A percentile compares a stretch with the other conserved stretches of the same genome.
Evolutionary conservation across 345 rosid genomes (phyloP).

Genomic region (Syzygium oleosum): DNA sequence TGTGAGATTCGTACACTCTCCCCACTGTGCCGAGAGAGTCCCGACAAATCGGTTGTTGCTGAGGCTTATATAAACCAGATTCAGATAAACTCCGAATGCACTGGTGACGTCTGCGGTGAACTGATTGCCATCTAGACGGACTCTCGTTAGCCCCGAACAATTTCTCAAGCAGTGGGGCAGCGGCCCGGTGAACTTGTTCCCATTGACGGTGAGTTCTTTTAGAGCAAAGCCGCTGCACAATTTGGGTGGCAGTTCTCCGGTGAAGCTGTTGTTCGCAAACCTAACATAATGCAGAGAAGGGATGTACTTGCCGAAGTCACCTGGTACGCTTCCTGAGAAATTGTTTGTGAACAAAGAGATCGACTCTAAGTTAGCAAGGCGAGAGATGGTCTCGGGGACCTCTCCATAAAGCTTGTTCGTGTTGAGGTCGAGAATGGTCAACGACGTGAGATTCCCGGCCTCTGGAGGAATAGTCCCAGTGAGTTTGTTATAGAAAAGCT

Average conservation of each 20-base stretch:
- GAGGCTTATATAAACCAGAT: slow-evolving; percentile 25
- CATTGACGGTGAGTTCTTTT: slow-evolving; percentile 27
- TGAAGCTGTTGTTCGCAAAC: slow-evolving; percentile 57
- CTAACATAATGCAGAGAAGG: slow-evolving; percentile 26
- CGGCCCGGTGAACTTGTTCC: slow-evolving; percentile 48
- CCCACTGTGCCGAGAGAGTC: slow-evolving; percentile 43
- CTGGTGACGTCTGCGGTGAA: slow-evolving; percentile 44
- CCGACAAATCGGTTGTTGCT: slow-evolving; percentile 43
- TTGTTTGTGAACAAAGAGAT: slow-evolving; percentile 38
- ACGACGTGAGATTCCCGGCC: slow-evolving; percentile 35
- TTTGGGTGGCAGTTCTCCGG: slow-evolving; percentile 49
- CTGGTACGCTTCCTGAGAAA: slow-evolving; percentile 40
- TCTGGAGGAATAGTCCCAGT: slow-evolving; percentile 41
- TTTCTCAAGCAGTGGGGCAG: slow-evolving; percentile 47
- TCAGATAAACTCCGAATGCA: slow-evolving; percentile 44
- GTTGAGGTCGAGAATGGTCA: slow-evolving; percentile 29
- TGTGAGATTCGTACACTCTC: slow-evolving; percentile 42
- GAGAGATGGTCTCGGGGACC: slow-evolving; percentile 41
- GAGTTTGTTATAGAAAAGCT: slow-evolving; percentile 40
- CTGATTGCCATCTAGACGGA: slow-evolving; percentile 41
- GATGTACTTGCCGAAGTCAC: slow-evolving; percentile 38
- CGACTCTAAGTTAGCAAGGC: slow-evolving; percentile 10
- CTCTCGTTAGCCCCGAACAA: slow-evolving; percentile 28
- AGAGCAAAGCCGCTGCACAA: slow-evolving; percentile 44
- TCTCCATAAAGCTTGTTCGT: slow-evolving; percentile 39